Evolutionary conservation across 805 yeast species (phyloP).

Genomic region (Yarrowia porcina): DNA sequence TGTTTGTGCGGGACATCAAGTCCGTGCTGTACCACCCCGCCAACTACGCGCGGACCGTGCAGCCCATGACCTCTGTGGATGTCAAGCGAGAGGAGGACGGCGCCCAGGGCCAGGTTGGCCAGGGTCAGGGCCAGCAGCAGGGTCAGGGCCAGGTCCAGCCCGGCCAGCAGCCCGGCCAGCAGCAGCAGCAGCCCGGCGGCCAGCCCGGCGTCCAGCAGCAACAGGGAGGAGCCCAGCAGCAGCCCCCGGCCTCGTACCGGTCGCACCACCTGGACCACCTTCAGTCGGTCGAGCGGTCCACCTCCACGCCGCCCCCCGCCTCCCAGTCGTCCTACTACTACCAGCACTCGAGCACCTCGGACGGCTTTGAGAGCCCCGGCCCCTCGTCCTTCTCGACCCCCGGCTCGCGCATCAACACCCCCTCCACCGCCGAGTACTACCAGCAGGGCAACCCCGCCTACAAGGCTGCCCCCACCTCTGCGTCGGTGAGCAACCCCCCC

Average conservation of each 20-base stretch:
- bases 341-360: conserved; percentile 25
- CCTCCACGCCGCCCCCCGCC: conserved; percentile 28
- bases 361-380: conserved; percentile 23
- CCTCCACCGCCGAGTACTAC: conserved; percentile 25
- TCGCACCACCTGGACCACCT: conserved; percentile 22
- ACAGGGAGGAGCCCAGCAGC: conserved; percentile 27
- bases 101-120: conserved; percentile 26
- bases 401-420: conserved; percentile 26
- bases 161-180: conserved; percentile 27
- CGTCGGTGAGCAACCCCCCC: not conserved
- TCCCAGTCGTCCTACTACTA: conserved; percentile 27
- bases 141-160: conserved; percentile 26
- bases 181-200: conserved; percentile 25
- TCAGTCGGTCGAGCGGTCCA: conserved; percentile 24
- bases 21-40: conserved; percentile 34
- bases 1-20: conserved; percentile 66
- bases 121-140: conserved; percentile 13
- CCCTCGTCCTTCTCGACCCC: conserved; percentile 21
- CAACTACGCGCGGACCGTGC: conserved; percentile 38
- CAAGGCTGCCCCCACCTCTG: conserved; percentile 23
- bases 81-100: conserved; percentile 31
- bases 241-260: conserved; percentile 19
- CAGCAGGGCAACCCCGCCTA: conserved; percentile 27
- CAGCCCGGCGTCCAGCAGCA: conserved; percentile 4
- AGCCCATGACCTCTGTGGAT: conserved; percentile 37